These are phyloP conservation scores for Avena sativa DNA, from an alignment of 176 grass and related monocot genomes.

Conservation along the genomic window DNA sequence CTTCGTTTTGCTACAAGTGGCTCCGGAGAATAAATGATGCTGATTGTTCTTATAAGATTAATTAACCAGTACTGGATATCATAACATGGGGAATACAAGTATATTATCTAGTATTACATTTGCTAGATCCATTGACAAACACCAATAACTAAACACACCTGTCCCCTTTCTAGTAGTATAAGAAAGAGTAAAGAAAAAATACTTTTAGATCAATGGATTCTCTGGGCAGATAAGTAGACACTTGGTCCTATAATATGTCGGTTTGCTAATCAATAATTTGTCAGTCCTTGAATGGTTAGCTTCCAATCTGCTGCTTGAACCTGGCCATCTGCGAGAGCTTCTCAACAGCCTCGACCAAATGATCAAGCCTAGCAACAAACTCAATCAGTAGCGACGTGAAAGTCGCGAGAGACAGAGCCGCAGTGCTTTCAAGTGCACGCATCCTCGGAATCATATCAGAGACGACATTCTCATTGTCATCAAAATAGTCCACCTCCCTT, in stretches of 20 bases:
- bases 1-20: background rate
- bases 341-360: conserved; percentile 83
- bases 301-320: conserved; percentile 65
- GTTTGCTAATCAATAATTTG: conserved; percentile 33
- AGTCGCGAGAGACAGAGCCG: conserved; percentile 64
- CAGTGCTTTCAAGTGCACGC: conserved; percentile 74
- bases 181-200: background rate
- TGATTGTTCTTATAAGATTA: too few relatives aligned
- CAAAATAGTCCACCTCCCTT: conserved; percentile 54
- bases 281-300: conserved; percentile 42
- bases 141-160: conserved; percentile 20
- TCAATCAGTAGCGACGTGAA: conserved; percentile 83
- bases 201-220: conserved; percentile 3
- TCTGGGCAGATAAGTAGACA: conserved; percentile 5
- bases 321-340: conserved; percentile 66
- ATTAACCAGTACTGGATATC: too few relatives aligned
- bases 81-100: background rate
- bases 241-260: conserved; percentile 26
- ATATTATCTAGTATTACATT: conserved; percentile 26
- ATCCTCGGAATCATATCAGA: conserved; percentile 62
- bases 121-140: conserved; percentile 11
- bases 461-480: conserved; percentile 45
- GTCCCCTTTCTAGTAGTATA: background rate
- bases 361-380: conserved; percentile 79
- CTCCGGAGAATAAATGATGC: too few relatives aligned